phyloP scores from a whole-genome alignment of 2,329 filamentous ascomycete species.

The Trichoderma gracile region DNA sequence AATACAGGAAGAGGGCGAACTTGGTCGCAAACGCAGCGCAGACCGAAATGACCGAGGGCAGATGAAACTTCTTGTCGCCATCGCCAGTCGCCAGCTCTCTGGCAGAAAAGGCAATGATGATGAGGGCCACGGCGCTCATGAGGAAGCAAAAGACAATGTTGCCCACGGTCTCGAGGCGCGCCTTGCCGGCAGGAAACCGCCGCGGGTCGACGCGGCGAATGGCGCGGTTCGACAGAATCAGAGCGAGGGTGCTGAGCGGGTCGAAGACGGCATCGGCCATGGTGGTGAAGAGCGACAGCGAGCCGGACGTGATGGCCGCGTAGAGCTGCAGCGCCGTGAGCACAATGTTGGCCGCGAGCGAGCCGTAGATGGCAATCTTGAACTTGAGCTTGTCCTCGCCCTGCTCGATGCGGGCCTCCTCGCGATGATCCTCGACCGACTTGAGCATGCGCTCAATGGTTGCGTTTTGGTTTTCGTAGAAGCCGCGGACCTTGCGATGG shows the following conservation, averaged over 20 bases:
- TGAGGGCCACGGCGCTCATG: constrained; percentile 88
- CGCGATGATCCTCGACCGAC: constrained; percentile 85
- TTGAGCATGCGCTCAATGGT: constrained; percentile 91
- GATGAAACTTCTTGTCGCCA: constrained; percentile 66
- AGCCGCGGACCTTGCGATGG: constrained; percentile 66
- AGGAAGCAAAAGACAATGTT: constrained; percentile 97
- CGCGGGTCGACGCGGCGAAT: constrained; percentile 83
- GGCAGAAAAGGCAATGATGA: constrained; percentile 86
- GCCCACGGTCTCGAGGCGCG: constrained; percentile 89
- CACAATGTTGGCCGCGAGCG: constrained; percentile 76
- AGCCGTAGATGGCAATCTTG: constrained; percentile 65
- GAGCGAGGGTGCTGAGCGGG: constrained; percentile 81
- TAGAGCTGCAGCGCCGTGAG: constrained; percentile 84
- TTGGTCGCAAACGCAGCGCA: constrained; percentile 83
- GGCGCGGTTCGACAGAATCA: constrained; percentile 84
- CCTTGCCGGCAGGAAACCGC: constrained; percentile 88
- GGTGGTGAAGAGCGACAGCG: constrained; percentile 94
- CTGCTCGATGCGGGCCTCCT: constrained; percentile 76
- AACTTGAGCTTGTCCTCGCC: constrained; percentile 78
- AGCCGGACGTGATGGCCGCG: constrained; percentile 80
- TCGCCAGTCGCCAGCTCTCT: constrained; percentile 63
- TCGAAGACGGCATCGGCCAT: constrained; percentile 97
- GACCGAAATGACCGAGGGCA: constrained; percentile 84
- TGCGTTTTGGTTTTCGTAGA: constrained; percentile 90
- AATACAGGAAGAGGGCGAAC: constrained; percentile 81